Evolutionary conservation across 352 stramenopile genomes (phyloP), one percentile per base, ranked within the genome.

Genomic region (Phytophthora boehmeriae): DNA sequence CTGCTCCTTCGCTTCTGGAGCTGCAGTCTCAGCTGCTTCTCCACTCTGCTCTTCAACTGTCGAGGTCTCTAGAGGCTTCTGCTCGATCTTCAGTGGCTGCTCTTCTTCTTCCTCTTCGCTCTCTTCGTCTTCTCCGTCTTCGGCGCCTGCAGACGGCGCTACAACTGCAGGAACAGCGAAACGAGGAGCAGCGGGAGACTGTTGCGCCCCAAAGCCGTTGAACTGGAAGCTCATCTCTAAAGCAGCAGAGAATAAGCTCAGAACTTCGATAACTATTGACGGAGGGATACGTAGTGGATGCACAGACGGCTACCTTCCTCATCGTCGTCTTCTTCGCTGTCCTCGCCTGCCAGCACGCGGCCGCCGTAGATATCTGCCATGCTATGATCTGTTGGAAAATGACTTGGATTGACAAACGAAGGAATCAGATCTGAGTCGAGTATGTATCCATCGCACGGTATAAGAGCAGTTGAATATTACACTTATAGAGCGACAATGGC

Each of bases 311-410:
- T 35, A 78, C 73, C 73, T 71, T 72, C 63, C n/a, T 89, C 79
- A 47, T 90, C 80, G 8, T 90, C 80, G 59, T 92, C 83, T 47
- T 91, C 79, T 67, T 92, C 83, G 63, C 83, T 92, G 72, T 92
- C 83, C 68, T 92, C 83, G 41, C 83, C 83, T 47, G 79, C 80
- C 8, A 89, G 75, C 44, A 92, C 83, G 43, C 83, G 83, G 2
- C 83, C 83, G 53, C 80, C 75, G 47, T 79, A 75, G 35, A 78
- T 79, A 67, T 84, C 70, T 19, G 75, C 52, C 82, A 89, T 91
- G n/a, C 41, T 62, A 30, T 22, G 6, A 17, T 22, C n/a, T 22
- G 8, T 5, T 44, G 16, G 4, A 42, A 9, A 17, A 42, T 17
- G 13, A 42, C 6, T 42, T n/a, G n/a, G 14, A 42, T 42, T 22